Percentiles rank a stretch among this genome's conserved stretches.
Evolutionary conservation across 2,329 filamentous ascomycete genomes (phyloP).

Genomic region (Apiospora saccharicola): DNA sequence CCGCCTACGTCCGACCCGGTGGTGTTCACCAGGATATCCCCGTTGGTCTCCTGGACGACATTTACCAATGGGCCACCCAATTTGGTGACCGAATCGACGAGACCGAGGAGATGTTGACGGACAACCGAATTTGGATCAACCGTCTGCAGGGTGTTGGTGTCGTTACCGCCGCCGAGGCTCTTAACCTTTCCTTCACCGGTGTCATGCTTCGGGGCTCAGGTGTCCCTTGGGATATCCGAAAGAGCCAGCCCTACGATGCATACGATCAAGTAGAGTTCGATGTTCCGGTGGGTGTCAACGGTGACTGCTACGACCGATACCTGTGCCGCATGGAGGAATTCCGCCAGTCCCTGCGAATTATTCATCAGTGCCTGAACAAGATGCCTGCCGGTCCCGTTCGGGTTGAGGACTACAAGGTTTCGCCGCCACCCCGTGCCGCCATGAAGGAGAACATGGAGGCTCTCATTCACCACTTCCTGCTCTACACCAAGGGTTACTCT

Average conservation of each 20-base stretch:
- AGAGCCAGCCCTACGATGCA: conserved; percentile 95
- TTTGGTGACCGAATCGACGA: conserved; percentile 98
- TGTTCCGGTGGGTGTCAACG: conserved; percentile 93
- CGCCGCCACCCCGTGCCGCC: conserved; percentile 90
- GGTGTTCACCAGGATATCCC: conserved; percentile 97
- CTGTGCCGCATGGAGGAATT: conserved; percentile 99
- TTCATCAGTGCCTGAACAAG: conserved; percentile 98
- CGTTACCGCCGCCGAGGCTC: conserved; percentile 88
- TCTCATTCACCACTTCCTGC: conserved; percentile 97
- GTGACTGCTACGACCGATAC: conserved; percentile 99
- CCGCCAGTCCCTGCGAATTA: conserved; percentile 96
- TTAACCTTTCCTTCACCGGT: conserved; percentile 96
- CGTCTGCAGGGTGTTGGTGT: conserved; percentile 91
- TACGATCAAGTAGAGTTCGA: conserved; percentile 99
- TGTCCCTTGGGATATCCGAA: conserved; percentile 95
- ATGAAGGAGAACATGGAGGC: conserved; percentile 99
- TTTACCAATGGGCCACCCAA: conserved; percentile 99
- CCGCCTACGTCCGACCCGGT: conserved; percentile 94
- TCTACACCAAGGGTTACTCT: conserved; percentile 98
- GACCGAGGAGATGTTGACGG: conserved; percentile 97
- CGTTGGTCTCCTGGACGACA: conserved; percentile 92
- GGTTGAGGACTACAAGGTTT: conserved; percentile 98
- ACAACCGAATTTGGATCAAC: conserved; percentile 99
- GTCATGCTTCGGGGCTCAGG: conserved; percentile 98
- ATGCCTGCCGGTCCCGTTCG: conserved; percentile 95